Evolutionary conservation across 2,329 filamentous ascomycete species (phyloP).

Genomic region (Beauveria medogensis): DNA sequence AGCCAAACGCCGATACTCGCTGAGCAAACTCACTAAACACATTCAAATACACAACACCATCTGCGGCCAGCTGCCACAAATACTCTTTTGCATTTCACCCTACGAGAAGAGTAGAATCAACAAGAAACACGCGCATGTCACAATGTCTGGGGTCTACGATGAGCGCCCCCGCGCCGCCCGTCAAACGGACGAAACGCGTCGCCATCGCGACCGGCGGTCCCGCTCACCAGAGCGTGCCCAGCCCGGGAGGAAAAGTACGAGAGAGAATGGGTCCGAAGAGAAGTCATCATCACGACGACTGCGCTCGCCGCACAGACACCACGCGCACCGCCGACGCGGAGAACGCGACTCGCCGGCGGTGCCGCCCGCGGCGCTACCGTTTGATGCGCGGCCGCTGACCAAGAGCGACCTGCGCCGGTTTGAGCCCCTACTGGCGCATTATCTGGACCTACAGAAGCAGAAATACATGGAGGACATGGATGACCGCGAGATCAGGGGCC

Average conservation of each 20-base stretch:
- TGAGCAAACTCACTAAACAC: background rate
- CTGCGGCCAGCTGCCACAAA: background rate
- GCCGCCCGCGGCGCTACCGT: conserved; percentile 44
- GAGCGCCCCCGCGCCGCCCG: background rate
- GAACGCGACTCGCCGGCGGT: background rate
- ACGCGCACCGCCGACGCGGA: conserved; percentile 11
- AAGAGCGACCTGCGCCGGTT: conserved; percentile 62
- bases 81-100: background rate
- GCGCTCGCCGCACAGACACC: conserved; percentile 11
- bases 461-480: conserved; percentile 60
- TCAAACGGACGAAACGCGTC: background rate
- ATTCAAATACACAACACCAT: background rate
- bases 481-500: conserved; percentile 66
- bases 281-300: conserved; percentile 5
- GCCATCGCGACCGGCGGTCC: conserved; percentile 9
- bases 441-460: conserved; percentile 81
- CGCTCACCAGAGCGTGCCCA: conserved; percentile 11
- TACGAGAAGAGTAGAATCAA: background rate
- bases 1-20: background rate
- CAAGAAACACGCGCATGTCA: no score
- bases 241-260: conserved; percentile 3
- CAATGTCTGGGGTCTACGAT: background rate
- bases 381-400: conserved; percentile 54
- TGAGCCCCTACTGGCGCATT: conserved; percentile 68
- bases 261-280: background rate